A percentile compares a stretch with the other conserved stretches of the same genome.
These are phyloP conservation scores for Podaxis carcinomalis DNA, from an alignment of 768 basidiomycete genomes.

Conservation along the genomic window DNA sequence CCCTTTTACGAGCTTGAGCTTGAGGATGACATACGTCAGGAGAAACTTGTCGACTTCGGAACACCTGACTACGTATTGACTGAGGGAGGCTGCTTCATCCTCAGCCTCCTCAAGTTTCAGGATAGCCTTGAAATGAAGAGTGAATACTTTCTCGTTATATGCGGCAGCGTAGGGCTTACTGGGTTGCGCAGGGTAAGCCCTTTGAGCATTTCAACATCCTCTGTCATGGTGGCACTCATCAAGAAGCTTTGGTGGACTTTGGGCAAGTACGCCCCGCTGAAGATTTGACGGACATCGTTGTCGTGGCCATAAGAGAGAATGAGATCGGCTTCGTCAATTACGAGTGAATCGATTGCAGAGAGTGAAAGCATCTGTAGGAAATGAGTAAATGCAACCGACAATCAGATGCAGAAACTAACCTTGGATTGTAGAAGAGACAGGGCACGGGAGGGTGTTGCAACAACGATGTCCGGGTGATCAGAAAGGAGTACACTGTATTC, in stretches of 20 bases:
- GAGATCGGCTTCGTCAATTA: constrained; percentile 97
- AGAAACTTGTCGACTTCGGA: constrained; percentile 98
- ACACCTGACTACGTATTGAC: constrained; percentile 82
- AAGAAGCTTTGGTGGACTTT: constrained; percentile 88
- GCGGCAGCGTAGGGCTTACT: constrained; percentile 42
- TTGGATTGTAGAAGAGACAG: constrained; percentile 32
- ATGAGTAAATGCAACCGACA: neutral
- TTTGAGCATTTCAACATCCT: constrained; percentile 90
- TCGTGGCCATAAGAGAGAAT: constrained; percentile 96
- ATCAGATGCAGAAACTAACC: constrained; percentile 3
- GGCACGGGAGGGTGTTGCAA: constrained; percentile 35
- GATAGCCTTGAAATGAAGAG: constrained; percentile 44
- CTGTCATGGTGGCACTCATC: constrained; percentile 97
- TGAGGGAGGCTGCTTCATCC: constrained; percentile 75
- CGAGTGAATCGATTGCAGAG: constrained; percentile 71
- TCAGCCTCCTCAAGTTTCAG: constrained; percentile 86
- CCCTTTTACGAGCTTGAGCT: constrained; percentile 91
- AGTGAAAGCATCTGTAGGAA: constrained; percentile 43
- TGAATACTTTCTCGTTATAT: neutral
- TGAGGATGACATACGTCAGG: constrained; percentile 92
- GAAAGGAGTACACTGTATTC: constrained; percentile 30
- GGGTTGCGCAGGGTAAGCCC: constrained; percentile 85
- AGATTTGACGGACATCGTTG: constrained; percentile 74
- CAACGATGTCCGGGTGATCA: constrained; percentile 35
- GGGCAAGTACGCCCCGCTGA: constrained; percentile 66